Evolutionary conservation across 371 early-diverging fungal species (phyloP).

Genomic region (Mucor lusitanicus): DNA sequence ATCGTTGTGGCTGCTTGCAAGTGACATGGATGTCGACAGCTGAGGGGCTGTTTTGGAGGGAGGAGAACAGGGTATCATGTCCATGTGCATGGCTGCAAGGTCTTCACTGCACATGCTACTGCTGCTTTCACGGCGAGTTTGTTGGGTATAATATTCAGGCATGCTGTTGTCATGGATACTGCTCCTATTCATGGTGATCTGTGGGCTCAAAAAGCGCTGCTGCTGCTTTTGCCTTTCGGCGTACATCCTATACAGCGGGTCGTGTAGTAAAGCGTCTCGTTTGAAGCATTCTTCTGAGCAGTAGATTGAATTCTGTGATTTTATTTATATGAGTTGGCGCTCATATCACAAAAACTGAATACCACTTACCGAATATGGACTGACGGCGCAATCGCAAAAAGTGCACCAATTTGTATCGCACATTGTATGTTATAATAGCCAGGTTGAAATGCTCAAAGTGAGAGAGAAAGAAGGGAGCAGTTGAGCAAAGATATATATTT

Average conservation of each 20-base stretch:
- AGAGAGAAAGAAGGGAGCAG: not conserved
- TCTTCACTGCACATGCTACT: constrained; percentile 16
- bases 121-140: constrained; percentile 3
- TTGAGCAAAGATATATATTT: not conserved
- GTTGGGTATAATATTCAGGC: not conserved
- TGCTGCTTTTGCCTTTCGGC: not conserved
- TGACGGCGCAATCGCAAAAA: constrained; percentile 23
- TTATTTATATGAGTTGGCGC: not conserved
- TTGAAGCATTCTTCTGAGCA: constrained; percentile 29
- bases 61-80: not conserved
- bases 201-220: not conserved
- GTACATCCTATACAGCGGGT: not conserved
- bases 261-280: constrained; percentile 18
- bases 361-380: constrained; percentile 13
- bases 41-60: not conserved
- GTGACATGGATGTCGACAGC: not conserved
- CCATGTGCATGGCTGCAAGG: constrained; percentile 19
- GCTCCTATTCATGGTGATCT: not conserved
- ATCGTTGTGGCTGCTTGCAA: constrained; percentile 1
- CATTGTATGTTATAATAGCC: not conserved
- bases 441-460: not conserved
- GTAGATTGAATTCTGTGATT: constrained; percentile 27
- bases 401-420: constrained; percentile 30
- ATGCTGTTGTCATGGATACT: not conserved
- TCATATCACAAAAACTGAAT: not conserved